A percentile compares a stretch with the other conserved stretches of the same genome.
phyloP scores from a whole-genome alignment of 2,329 filamentous ascomycete genomes.

The Alternaria dauci region DNA sequence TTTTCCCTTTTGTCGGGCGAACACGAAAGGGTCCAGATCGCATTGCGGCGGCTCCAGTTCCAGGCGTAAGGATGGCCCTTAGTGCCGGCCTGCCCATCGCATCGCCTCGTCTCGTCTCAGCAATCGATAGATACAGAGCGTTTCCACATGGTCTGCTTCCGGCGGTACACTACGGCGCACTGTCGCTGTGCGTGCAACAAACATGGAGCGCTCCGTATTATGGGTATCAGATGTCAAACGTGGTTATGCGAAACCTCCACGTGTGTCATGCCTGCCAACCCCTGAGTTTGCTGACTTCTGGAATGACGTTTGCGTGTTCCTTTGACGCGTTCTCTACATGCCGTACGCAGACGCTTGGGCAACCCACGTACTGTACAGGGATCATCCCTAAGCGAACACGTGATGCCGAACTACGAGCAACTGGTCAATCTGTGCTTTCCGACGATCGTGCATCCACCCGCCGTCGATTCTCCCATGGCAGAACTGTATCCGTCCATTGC shows the following conservation, averaged over 20 bases:
- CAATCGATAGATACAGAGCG: neutral
- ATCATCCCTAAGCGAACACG: conserved; percentile 21
- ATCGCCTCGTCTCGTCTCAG: conserved; percentile 14
- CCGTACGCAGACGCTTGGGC: neutral
- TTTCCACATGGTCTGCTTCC: conserved; percentile 15
- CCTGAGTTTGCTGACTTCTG: conserved; percentile 10
- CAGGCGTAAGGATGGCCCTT: conserved; percentile 22
- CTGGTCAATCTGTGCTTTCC: conserved; percentile 28
- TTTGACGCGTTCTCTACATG: conserved; percentile 12
- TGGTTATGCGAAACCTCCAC: conserved; percentile 12
- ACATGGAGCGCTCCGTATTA: conserved; percentile 4
- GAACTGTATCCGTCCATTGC: conserved; percentile 85
- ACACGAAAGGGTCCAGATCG: conserved; percentile 26
- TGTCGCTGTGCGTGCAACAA: conserved; percentile 5
- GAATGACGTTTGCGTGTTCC: conserved; percentile 18
- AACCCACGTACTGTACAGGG: neutral
- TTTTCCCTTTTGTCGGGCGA: conserved; percentile 7
- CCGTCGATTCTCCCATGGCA: conserved; percentile 65
- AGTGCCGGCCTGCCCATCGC: conserved; percentile 15
- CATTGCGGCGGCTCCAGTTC: conserved; percentile 25
- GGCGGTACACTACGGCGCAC: conserved; percentile 1
- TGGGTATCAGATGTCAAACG: conserved; percentile 17
- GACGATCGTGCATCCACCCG: conserved; percentile 33
- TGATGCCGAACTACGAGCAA: conserved; percentile 25
- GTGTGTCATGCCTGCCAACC: conserved; percentile 1